Evolutionary conservation across 768 basidiomycete species (phyloP), one percentile per base, ranked within the genome.

Genomic region (Hypholoma sublateritium): DNA sequence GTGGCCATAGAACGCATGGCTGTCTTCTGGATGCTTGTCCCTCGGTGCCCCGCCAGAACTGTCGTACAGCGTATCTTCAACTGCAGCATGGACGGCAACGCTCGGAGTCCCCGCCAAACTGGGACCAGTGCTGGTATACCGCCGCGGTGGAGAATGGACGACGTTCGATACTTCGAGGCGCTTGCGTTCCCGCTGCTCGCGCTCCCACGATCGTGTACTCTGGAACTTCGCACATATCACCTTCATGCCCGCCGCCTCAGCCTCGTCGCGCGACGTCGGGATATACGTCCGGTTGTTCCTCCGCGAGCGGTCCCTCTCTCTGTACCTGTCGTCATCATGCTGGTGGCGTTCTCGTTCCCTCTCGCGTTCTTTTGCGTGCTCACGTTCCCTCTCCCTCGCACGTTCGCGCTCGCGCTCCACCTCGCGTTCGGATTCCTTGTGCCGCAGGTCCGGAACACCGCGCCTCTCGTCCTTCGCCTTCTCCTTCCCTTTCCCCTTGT

Each of bases 211-310:
- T 36, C 57, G 48, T n/a, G 55, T 47, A 8, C 45, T 62, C 42
- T 48, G 37, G 60, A 79, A 80, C 62, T 74, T 77, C 53, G 78
- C 69, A 58, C 77, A 80, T 25, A 80, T 67, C 34, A 79, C 73
- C 57, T 58, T 63, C 61, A 74, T 65, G n/a, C 67, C 71, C 0
- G 55, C 57, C 3, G 56, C 39, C 7, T 69, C 67, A 2, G 70
- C 70, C 39, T 70, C 69, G 34, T 72, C 69, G 28, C 61, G 61
- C 12, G 65, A 61, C 8, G 28, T 22, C 2, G 69, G 69, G 48
- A 72, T 63, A 45, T 65, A 69, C 11, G 62, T 66, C 7, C 46
- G 37, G 13, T 37, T 34, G 32, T 61, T 51, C 57, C 22, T 56
- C 22, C 49, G 43, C 16, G 36, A 43, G 5, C 21, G 25, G 9